Evolutionary conservation across 2,329 filamentous ascomycete species (phyloP).

Genomic region (Thyridium curvatum): DNA sequence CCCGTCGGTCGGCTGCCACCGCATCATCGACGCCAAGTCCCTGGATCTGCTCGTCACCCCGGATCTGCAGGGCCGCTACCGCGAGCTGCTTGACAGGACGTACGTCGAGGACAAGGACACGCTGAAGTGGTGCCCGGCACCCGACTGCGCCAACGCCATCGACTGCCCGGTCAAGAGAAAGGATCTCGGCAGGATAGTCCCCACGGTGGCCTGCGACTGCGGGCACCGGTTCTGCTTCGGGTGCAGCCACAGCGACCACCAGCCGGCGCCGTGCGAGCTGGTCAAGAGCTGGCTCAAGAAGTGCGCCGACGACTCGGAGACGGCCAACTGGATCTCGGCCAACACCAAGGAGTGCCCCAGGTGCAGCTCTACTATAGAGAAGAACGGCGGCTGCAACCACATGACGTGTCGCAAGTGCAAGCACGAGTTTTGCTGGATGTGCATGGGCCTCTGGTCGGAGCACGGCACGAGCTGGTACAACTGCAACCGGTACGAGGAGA

Average conservation of each 20-base stretch:
- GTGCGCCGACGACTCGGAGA: constrained; percentile 96
- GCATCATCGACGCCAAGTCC: constrained; percentile 86
- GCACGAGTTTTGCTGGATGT: constrained; percentile 99
- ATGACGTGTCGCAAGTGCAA: constrained; percentile 97
- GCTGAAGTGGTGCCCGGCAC: constrained; percentile 95
- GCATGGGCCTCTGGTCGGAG: constrained; percentile 98
- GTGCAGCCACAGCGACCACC: constrained; percentile 83
- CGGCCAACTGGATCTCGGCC: constrained; percentile 98
- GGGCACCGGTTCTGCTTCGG: constrained; percentile 92
- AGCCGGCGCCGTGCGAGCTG: constrained; percentile 83
- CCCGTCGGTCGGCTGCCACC: constrained; percentile 78
- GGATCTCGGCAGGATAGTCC: constrained; percentile 77
- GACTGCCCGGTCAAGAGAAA: constrained; percentile 85
- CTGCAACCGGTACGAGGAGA: constrained; percentile 95
- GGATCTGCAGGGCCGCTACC: constrained; percentile 60
- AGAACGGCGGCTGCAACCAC: constrained; percentile 96
- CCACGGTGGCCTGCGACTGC: constrained; percentile 82
- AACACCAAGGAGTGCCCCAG: constrained; percentile 98
- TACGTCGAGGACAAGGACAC: constrained; percentile 97
- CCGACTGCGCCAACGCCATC: constrained; percentile 91
- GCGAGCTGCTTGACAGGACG: constrained; percentile 80
- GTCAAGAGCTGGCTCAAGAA: constrained; percentile 98
- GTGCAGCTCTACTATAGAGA: constrained; percentile 95
- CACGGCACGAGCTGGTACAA: constrained; percentile 99
- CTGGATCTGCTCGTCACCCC: constrained; percentile 66